Evolutionary conservation across 805 yeast genomes (phyloP), one percentile per base, ranked within the genome.

Genomic region (Henningerozyma blattae): DNA sequence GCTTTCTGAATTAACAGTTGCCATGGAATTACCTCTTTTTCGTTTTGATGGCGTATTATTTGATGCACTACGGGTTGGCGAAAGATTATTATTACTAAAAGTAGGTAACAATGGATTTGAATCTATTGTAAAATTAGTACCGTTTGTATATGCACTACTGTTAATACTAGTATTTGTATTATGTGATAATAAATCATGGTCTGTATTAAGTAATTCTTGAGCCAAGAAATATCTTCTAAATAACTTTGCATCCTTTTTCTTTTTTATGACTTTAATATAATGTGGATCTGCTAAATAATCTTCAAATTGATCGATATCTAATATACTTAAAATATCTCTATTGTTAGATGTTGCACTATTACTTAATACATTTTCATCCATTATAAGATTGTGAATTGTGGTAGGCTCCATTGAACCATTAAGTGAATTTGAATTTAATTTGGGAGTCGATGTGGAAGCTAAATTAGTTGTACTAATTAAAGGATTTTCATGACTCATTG

Each of bases 191-290:
- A 34, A n/a, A 14, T 28, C 35, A 15, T 24, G 17, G 16, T 28
- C 32, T 20, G 22, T 34, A 16, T 18, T 18, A 24, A 24, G 5
- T 36, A 77, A 52, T 47, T 78, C 85, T 48, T 79, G 89, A 1
- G 84, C 81, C 27, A 78, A 50, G 35, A 78, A 76, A 36, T 77
- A 49, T 41, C 75, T 63, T 36, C 67, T 62, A 36, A 72, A 60
- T 5, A 65, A 60, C 27, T 59, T 70, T 18, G 74, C 56, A 24
- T 61, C 58, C 34, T 62, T 64, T 33, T 69, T 64, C 38, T 62
- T 67, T 37, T 65, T 65, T 14, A 25, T 28, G 7, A 67, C 56
- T 45, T 67, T 70, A 28, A 75, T 60, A 50, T 76, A 70, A 36
- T 65, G 69, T n/a, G 84, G 80, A 24, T 68, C 58, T 22, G 59